Percentiles rank a stretch among this genome's conserved stretches.
phyloP scores from a whole-genome alignment of 176 grass and related monocot species.

The Saccharum officinarum region DNA sequence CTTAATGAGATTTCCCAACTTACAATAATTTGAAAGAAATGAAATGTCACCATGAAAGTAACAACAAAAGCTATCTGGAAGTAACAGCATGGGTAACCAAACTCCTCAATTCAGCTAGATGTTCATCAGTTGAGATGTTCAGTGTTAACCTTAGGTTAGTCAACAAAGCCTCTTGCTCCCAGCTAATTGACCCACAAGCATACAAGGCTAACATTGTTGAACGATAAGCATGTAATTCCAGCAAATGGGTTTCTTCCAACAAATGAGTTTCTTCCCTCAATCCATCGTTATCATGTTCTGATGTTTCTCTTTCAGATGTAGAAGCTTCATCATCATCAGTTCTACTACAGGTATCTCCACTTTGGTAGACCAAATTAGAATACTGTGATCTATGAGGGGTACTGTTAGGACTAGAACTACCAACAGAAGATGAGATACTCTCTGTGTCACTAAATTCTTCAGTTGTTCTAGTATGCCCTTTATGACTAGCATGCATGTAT shows the following conservation, averaged over 20 bases:
- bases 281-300: slow-evolving; percentile 37
- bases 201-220: slow-evolving; percentile 80
- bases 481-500: slow-evolving; percentile 48
- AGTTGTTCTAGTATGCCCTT: slow-evolving; percentile 32
- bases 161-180: slow-evolving; percentile 92
- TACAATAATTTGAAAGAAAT: slow-evolving; percentile 37
- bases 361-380: slow-evolving; percentile 42
- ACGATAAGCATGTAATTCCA: slow-evolving; percentile 91
- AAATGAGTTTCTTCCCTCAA: slow-evolving; percentile 53
- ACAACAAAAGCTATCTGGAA: slow-evolving; percentile 47
- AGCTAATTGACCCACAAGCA: slow-evolving; percentile 88
- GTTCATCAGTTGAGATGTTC: slow-evolving; percentile 95
- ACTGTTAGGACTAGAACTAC: slow-evolving; percentile 72
- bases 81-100: slow-evolving; percentile 56
- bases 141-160: slow-evolving; percentile 85
- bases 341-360: slow-evolving; percentile 46
- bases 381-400: slow-evolving; percentile 30
- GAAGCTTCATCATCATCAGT: slow-evolving; percentile 61
- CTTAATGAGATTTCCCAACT: slow-evolving; percentile 34
- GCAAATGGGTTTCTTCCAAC: slow-evolving; percentile 74
- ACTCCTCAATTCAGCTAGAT: slow-evolving; percentile 77
- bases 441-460: slow-evolving; percentile 51
- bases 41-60: slow-evolving; percentile 22
- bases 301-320: slow-evolving; percentile 52
- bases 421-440: slow-evolving; percentile 72